Conservation (phyloP, 1,284 basidiomycete genomes). For the Phylloboletellus chloephorus region DNA sequence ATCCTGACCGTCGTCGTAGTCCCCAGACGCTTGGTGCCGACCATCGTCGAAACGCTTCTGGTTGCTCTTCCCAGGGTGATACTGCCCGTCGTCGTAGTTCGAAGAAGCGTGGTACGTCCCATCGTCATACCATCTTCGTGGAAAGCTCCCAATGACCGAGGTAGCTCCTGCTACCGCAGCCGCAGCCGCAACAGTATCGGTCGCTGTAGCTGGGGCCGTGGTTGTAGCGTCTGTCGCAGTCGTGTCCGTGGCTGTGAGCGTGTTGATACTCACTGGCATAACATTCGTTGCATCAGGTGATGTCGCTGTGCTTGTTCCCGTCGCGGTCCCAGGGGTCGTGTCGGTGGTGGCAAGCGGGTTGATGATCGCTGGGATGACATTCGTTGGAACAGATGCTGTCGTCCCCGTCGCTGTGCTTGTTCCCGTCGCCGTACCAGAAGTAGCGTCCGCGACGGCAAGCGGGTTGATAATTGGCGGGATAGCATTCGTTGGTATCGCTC, state of each 20-base stretch:
- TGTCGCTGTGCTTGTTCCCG: neutral
- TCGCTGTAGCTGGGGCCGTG: neutral
- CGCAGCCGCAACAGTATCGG: neutral
- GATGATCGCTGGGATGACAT: too few species aligned
- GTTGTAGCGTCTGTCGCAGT: too few species aligned
- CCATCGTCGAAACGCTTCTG: constrained; percentile 9
- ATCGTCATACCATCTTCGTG: constrained; percentile 3
- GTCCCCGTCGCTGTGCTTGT: neutral
- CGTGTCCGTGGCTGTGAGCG: too few species aligned
- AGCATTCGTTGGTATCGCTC: too few species aligned
- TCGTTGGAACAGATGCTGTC: too few species aligned
- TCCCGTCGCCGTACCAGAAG: neutral
- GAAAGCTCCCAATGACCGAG: neutral
- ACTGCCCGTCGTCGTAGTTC: constrained; percentile 5
- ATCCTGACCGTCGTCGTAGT: constrained; percentile 3
- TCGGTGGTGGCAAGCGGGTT: neutral
- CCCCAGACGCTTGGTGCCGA: neutral
- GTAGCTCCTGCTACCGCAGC: neutral
- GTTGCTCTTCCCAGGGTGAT: constrained; percentile 2
- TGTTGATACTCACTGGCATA: too few species aligned
- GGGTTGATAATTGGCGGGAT: too few species aligned
- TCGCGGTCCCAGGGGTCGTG: neutral
- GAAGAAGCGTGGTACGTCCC: neutral
- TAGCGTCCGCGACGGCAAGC: neutral
- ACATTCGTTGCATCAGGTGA: too few species aligned